Base-by-base conservation (phyloP, 1,139 yeast genomes). In the Pichia sp. region DNA sequence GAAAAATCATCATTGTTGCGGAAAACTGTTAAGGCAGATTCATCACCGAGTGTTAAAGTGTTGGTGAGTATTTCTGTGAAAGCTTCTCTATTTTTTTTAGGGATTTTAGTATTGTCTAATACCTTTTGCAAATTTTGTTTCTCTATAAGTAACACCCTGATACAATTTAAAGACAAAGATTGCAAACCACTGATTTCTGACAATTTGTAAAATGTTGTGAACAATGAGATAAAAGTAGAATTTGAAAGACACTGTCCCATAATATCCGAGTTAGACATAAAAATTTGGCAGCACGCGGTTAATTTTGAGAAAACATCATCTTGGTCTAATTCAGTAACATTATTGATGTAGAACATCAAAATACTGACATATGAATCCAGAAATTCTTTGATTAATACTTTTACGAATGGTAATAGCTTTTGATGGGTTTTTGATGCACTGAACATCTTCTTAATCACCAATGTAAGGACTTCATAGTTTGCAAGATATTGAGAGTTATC, bases 231-330 rank as follows among this genome's bases (percentile, higher is more conserved):
- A 11, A 34, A 20, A 3, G 20, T 39, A 14, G 53, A 53, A 5
- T 40, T 42, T 9, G 38, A 39, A 10, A 52, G 28, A 4, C 42
- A 30, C 2, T 38, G 36, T 6, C 42, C 35, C 24, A 58, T 42
- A 8, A 50, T 31, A 3, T 27, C 33, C n/a, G 54, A 51, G 17
- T 54, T 47, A 18, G 54, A 38, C 58, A 60, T 59, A 20, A 58
- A 47, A 3, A 46, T 44, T 14, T 61, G 52, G 27, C 54, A 57
- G 33, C 45, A 59, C 54, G 17, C 4, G 4, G 20, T 14, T 10
- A 40, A 12, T 20, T 27, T 22, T n/a, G 15, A 11, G 20, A 20
- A 24, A 5, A 17, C 7, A 17, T 24, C n/a, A 18, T 22, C 21
- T 8, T 33, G 4, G 3, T 18, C 15, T 22, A 22, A 43, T 4